These are phyloP conservation scores for Halophytophthora polymorphica DNA, from an alignment of 352 stramenopile genomes.

Conservation along the genomic window DNA sequence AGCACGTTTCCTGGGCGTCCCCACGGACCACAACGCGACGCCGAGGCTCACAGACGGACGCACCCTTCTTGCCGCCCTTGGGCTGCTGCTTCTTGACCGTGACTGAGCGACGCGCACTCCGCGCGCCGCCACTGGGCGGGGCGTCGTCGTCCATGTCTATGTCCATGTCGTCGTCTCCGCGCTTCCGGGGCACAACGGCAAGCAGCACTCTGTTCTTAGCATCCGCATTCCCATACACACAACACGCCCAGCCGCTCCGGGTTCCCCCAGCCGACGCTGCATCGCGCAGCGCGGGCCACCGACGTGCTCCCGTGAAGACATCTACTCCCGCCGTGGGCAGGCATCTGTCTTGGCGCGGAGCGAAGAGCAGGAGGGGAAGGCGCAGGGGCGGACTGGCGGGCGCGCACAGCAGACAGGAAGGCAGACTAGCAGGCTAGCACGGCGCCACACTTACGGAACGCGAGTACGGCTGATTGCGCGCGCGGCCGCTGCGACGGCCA, in stretches of 20 bases:
- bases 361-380: not conserved
- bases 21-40: not conserved
- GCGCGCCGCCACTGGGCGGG: constrained; percentile 22
- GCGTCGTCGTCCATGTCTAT: constrained; percentile 51
- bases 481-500: constrained; percentile 35
- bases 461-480: constrained; percentile 64
- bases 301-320: too few relatives aligned
- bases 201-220: constrained; percentile 7
- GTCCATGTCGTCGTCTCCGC: constrained; percentile 58
- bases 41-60: constrained; percentile 2
- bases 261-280: too few relatives aligned
- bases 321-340: too few relatives aligned
- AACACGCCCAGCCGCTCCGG: not conserved
- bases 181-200: constrained; percentile 34
- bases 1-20: not conserved
- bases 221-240: constrained; percentile 18
- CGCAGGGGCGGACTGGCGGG: constrained; percentile 5
- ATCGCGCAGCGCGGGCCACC: too few relatives aligned
- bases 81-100: constrained; percentile 39
- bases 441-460: constrained; percentile 59
- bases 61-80: constrained; percentile 64
- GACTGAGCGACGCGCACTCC: constrained; percentile 52
- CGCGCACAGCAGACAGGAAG: constrained; percentile 18
- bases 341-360: too few relatives aligned
- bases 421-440: constrained; percentile 15